These are phyloP conservation scores for Claviceps digitariae DNA, from an alignment of 2,329 filamentous ascomycete genomes.

Conservation along the genomic window DNA sequence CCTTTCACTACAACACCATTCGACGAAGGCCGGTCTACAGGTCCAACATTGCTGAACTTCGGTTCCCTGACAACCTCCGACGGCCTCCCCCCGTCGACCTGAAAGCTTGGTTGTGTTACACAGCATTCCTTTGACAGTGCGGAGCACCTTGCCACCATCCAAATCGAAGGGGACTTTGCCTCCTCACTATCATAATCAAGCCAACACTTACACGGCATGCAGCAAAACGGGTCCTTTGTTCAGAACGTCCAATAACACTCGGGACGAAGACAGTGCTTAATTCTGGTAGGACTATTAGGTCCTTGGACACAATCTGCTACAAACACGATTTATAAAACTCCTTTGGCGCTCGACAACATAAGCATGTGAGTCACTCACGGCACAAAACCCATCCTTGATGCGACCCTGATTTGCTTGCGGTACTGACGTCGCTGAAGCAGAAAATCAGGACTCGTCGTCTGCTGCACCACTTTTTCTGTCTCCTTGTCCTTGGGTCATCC, in stretches of 20 bases:
- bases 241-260: neutral
- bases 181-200: neutral
- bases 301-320: neutral
- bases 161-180: neutral
- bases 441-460: neutral
- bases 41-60: neutral
- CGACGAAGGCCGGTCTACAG: neutral
- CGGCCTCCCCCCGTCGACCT: neutral
- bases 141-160: neutral
- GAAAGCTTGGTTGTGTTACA: constrained; percentile 3
- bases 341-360: neutral
- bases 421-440: neutral
- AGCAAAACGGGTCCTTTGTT: constrained; percentile 6
- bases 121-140: neutral
- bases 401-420: neutral
- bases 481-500: neutral
- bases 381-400: neutral
- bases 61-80: neutral
- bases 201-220: constrained; percentile 11
- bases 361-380: neutral
- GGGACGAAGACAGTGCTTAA: neutral
- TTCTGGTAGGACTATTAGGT: neutral
- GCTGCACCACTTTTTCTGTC: neutral
- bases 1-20: neutral
- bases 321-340: neutral